phyloP scores from a whole-genome alignment of 2,329 filamentous ascomycete species.

The Drechslerella stenobrocha region DNA sequence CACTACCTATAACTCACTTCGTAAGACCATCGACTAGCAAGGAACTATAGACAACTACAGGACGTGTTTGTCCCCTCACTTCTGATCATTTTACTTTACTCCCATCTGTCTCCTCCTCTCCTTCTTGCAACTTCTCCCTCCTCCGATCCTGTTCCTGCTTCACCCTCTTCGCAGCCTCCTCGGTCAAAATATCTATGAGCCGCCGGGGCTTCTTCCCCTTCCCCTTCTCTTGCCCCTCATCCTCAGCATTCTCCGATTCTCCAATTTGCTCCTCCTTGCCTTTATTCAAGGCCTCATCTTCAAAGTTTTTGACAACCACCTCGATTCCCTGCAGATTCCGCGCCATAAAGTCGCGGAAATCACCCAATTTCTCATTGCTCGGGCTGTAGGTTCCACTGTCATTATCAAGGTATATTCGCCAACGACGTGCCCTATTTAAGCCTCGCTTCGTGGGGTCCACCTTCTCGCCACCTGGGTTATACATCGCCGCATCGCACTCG shows the following conservation, averaged over 20 bases:
- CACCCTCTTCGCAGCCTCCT: constrained; percentile 11
- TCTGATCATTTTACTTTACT: neutral
- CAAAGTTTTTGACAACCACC: constrained; percentile 37
- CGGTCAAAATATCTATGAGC: constrained; percentile 16
- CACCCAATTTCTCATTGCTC: constrained; percentile 18
- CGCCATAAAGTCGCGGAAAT: constrained; percentile 42
- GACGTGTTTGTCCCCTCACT: too few relatives aligned
- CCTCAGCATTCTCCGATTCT: neutral
- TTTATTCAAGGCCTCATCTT: constrained; percentile 27
- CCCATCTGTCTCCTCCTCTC: constrained; percentile 2
- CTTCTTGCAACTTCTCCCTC: constrained; percentile 3
- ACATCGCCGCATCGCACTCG: constrained; percentile 24
- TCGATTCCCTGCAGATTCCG: constrained; percentile 39
- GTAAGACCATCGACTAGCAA: too few relatives aligned
- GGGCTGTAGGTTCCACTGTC: constrained; percentile 43
- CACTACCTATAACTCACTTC: too few relatives aligned
- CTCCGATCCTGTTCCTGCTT: constrained; percentile 14
- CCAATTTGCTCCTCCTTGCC: constrained; percentile 46
- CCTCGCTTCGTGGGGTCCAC: neutral
- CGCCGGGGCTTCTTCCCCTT: constrained; percentile 4
- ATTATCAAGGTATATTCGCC: constrained; percentile 45
- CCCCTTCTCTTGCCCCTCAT: constrained; percentile 1
- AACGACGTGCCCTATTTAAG: constrained; percentile 5
- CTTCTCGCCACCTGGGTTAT: constrained; percentile 5
- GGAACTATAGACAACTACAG: too few relatives aligned